These are phyloP conservation scores for Fusarium chlamydosporum DNA, from an alignment of 2,329 filamentous ascomycete species.

Conservation along the genomic window DNA sequence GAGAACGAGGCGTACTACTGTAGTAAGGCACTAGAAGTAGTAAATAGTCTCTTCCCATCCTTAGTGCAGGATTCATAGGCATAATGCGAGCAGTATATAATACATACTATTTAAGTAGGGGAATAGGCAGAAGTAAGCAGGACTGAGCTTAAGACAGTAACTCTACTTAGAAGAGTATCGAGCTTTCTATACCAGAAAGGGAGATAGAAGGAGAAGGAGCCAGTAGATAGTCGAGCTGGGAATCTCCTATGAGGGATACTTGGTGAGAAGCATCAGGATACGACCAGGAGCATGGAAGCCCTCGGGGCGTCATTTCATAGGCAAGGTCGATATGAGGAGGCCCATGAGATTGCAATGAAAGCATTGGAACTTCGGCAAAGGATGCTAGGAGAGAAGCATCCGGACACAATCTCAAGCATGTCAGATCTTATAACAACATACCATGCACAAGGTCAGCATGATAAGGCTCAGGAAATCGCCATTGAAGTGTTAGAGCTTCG, in stretches of 20 bases:
- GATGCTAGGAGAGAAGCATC: slow-evolving; percentile 4
- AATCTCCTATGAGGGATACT: not conserved
- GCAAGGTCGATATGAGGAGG: not conserved
- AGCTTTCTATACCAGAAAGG: not conserved
- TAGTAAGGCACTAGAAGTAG: not conserved
- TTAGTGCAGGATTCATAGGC: not conserved
- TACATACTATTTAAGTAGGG: not conserved
- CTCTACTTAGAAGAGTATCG: not conserved
- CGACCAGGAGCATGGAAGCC: not conserved
- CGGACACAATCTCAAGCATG: not conserved
- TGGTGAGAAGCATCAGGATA: not conserved
- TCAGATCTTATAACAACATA: not conserved
- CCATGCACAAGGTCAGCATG: not conserved
- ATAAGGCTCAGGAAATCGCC: not conserved
- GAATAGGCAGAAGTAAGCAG: not conserved
- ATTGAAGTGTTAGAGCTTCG: not conserved
- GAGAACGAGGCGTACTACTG: not conserved
- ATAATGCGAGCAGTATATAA: not conserved
- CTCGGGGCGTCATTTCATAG: fast-evolving
- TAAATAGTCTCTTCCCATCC: not conserved
- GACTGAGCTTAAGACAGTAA: not conserved
- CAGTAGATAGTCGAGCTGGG: not conserved
- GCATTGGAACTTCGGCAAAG: not conserved
- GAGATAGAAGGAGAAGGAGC: not conserved
- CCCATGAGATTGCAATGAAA: not conserved